These are phyloP conservation scores for Lotmaria passim DNA, from an alignment of 208 protist species.

Conservation along the genomic window DNA sequence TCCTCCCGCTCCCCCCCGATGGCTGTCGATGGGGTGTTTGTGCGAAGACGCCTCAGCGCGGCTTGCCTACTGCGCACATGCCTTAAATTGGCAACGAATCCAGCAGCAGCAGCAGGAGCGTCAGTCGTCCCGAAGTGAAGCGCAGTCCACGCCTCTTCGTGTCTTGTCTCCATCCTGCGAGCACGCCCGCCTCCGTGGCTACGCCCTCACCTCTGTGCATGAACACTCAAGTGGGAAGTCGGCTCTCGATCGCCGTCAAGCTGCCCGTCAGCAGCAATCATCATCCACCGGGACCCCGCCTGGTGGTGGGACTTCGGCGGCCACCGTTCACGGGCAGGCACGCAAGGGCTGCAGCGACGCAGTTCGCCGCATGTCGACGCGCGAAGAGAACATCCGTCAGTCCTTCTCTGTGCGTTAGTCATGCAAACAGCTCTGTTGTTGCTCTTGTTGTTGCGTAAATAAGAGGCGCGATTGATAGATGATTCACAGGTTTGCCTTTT, in stretches of 20 bases:
- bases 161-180: slow-evolving; percentile 27
- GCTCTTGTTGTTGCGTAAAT: no score
- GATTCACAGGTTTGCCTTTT: no score
- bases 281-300: slow-evolving; percentile 4
- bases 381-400: slow-evolving; percentile 83
- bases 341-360: slow-evolving; percentile 58
- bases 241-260: slow-evolving; percentile 19
- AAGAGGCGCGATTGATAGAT: no score
- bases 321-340: slow-evolving; percentile 53
- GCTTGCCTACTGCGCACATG: slow-evolving; percentile 48
- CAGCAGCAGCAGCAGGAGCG: background rate
- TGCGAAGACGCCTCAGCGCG: slow-evolving; percentile 51
- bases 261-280: slow-evolving; percentile 13
- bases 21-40: slow-evolving; percentile 43
- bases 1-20: slow-evolving; percentile 16
- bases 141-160: background rate
- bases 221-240: slow-evolving; percentile 21
- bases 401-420: slow-evolving; percentile 48
- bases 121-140: background rate
- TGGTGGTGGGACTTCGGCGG: background rate
- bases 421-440: background rate
- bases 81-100: slow-evolving; percentile 22
- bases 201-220: slow-evolving; percentile 26
- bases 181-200: slow-evolving; percentile 29
- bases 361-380: slow-evolving; percentile 61